These are phyloP conservation scores for Penicillium roqueforti DNA, from an alignment of 495 filamentous ascomycete genomes.

Conservation along the genomic window DNA sequence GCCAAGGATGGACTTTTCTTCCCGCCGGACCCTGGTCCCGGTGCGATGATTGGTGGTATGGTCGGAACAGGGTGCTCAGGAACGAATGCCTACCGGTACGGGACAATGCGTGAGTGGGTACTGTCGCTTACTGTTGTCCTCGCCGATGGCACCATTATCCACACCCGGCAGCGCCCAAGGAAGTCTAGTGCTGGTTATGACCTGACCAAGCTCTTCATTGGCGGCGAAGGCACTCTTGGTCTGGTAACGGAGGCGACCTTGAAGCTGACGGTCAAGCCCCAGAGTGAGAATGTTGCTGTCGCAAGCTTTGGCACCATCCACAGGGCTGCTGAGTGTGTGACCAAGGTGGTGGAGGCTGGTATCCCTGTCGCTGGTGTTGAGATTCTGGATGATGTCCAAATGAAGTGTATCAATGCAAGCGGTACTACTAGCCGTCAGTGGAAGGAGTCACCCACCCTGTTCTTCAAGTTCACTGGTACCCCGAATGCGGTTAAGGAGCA, in stretches of 20 bases:
- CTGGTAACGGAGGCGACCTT: slow-evolving; percentile 61
- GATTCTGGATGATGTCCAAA: slow-evolving; percentile 62
- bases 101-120: slow-evolving; percentile 69
- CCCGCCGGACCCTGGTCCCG: slow-evolving; percentile 63
- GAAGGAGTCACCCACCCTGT: slow-evolving; percentile 60
- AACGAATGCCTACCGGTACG: slow-evolving; percentile 65
- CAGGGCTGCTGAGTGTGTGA: slow-evolving; percentile 56
- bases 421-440: slow-evolving; percentile 51
- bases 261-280: slow-evolving; percentile 59
- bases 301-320: slow-evolving; percentile 56
- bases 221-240: slow-evolving; percentile 62
- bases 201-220: slow-evolving; percentile 59
- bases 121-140: slow-evolving; percentile 59
- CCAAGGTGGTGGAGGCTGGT: slow-evolving; percentile 56
- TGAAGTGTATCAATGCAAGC: slow-evolving; percentile 61
- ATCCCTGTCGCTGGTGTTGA: slow-evolving; percentile 62
- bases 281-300: slow-evolving; percentile 59
- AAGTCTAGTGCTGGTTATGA: slow-evolving; percentile 67
- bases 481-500: slow-evolving; percentile 56
- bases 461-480: slow-evolving; percentile 65
- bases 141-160: slow-evolving; percentile 62
- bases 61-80: slow-evolving; percentile 63
- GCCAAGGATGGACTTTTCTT: slow-evolving; percentile 57
- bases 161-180: slow-evolving; percentile 60
- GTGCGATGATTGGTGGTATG: slow-evolving; percentile 67